Evolutionary conservation across 345 rosid genomes (phyloP).

Genomic region (Luvunga scandens): DNA sequence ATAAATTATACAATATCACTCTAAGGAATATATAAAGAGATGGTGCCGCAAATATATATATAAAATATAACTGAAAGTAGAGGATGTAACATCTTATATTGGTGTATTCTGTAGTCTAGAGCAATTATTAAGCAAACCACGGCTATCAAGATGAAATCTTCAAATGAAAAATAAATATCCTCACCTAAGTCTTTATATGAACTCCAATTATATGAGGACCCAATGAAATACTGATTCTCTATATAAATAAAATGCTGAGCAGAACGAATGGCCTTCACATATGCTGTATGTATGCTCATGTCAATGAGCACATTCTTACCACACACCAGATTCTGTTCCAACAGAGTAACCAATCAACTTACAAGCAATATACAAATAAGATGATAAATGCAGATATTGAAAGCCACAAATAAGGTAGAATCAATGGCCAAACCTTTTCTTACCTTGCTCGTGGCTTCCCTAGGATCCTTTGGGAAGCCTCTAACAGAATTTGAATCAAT

Average conservation of each 20-base stretch:
- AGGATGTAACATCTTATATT: neutral
- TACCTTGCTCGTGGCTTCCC: constrained; percentile 70
- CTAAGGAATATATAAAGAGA: neutral
- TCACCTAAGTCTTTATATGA: constrained; percentile 71
- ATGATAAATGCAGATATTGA: neutral
- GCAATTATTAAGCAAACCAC: neutral
- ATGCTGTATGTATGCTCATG: constrained; percentile 99
- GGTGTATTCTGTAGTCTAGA: neutral
- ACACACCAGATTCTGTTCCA: constrained; percentile 74
- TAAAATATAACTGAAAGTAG: neutral
- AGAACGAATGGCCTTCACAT: constrained; percentile 92
- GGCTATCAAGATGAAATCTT: neutral
- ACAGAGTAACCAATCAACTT: constrained; percentile 24
- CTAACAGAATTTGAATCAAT: constrained; percentile 90
- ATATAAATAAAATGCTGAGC: constrained; percentile 96
- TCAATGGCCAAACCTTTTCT: constrained; percentile 14
- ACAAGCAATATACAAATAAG: constrained; percentile 1
- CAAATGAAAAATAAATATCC: constrained; percentile 11
- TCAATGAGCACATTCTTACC: constrained; percentile 95
- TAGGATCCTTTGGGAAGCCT: constrained; percentile 91
- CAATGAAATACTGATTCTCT: constrained; percentile 95
- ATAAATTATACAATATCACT: neutral
- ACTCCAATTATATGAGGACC: constrained; percentile 89
- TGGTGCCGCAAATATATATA: neutral
- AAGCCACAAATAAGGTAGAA: neutral